Conservation (phyloP, 306 rosid species). For the Rosa multiflora region DNA sequence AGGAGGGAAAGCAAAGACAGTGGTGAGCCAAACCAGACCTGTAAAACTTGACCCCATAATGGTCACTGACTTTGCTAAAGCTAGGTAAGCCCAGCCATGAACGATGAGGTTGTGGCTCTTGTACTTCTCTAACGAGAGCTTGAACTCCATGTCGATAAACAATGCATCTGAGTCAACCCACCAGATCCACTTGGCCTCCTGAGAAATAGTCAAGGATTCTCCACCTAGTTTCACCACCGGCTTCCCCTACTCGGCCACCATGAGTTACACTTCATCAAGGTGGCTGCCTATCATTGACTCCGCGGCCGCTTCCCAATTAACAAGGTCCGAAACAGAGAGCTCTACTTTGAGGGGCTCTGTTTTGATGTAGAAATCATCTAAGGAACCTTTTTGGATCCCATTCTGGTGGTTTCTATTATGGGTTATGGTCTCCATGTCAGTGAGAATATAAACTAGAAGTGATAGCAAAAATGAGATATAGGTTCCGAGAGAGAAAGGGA, state of each 20-base stretch:
- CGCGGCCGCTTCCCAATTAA: slow-evolving; percentile 68
- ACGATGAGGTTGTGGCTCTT: slow-evolving; percentile 40
- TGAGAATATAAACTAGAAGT: background rate
- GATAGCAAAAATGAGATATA: background rate
- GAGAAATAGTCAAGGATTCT: slow-evolving; percentile 58
- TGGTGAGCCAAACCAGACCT: too few species aligned
- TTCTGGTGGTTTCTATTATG: slow-evolving; percentile 17
- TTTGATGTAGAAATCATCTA: slow-evolving; percentile 32
- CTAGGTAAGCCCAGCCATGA: too few species aligned
- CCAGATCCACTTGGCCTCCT: slow-evolving; percentile 93
- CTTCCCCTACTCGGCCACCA: slow-evolving; percentile 74
- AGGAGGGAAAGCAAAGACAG: too few species aligned
- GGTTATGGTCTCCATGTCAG: slow-evolving; percentile 38
- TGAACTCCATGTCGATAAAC: slow-evolving; percentile 88
- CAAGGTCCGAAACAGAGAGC: slow-evolving; percentile 38
- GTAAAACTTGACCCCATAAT: too few species aligned
- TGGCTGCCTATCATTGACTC: slow-evolving; percentile 69
- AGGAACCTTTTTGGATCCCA: slow-evolving; percentile 17
- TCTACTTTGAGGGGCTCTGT: slow-evolving; percentile 2
- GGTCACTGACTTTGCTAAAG: too few species aligned
- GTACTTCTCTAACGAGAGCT: slow-evolving; percentile 59
- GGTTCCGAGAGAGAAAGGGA: background rate
- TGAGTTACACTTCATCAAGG: slow-evolving; percentile 82
- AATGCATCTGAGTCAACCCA: slow-evolving; percentile 96
- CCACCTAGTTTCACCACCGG: slow-evolving; percentile 71